phyloP scores from a whole-genome alignment of 495 filamentous ascomycete species.

The Lasiosphaeris hirsuta region DNA sequence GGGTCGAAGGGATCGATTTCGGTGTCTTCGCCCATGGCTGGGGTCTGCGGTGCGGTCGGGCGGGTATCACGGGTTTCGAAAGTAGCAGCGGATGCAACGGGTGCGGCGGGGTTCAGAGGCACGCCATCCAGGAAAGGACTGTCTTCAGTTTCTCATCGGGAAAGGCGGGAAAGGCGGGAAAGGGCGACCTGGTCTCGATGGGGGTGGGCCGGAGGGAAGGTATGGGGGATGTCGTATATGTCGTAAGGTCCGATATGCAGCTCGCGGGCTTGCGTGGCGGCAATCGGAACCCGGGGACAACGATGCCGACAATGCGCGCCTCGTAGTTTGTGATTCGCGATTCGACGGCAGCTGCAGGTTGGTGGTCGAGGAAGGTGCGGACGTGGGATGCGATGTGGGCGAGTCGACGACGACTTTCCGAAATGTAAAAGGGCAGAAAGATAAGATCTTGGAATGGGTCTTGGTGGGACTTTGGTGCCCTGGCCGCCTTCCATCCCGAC shows the following conservation, averaged over 20 bases:
- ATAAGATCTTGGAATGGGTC: no score
- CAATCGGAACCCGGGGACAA: neutral
- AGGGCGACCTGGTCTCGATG: neutral
- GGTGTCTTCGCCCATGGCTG: neutral
- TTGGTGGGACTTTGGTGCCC: no score
- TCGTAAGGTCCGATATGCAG: neutral
- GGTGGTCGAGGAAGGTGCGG: no score
- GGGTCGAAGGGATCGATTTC: conserved; percentile 19
- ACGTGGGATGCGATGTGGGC: no score
- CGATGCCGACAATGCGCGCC: no score
- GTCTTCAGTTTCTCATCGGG: neutral
- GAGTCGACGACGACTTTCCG: no score
- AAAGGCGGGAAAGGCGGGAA: neutral
- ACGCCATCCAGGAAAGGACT: conserved; percentile 10
- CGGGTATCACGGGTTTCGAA: neutral
- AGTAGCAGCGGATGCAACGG: neutral
- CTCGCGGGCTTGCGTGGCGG: neutral
- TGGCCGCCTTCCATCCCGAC: no score
- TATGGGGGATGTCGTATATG: no score
- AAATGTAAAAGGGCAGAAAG: no score
- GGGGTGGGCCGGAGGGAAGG: neutral
- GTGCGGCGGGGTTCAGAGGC: conserved; percentile 6
- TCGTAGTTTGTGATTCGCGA: no score
- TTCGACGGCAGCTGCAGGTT: no score
- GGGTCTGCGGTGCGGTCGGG: neutral